Base-by-base conservation (phyloP, 495 filamentous ascomycete species). In the Penicillium steckii region DNA sequence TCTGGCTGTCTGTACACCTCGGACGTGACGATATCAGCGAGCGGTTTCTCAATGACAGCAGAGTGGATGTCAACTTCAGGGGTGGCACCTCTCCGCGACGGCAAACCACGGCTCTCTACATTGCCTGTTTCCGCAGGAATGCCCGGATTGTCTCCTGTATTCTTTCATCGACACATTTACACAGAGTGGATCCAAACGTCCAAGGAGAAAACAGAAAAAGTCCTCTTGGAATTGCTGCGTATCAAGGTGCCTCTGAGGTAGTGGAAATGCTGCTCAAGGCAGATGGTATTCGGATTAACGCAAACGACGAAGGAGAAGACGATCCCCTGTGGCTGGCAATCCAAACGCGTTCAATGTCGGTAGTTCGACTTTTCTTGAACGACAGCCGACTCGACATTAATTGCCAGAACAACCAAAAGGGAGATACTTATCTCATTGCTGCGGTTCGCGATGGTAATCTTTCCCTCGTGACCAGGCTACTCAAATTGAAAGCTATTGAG, bases 351-450 rank as follows among this genome's bases (percentile, higher is more conserved):
- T 44, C 48, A 25, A 23, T 17, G 2, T 51, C 48, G 12, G 48
- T 51, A 18, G 21, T 51, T 18, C 13, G 26, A 9, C 48, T 33
- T 23, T 51, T 51, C 17, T 26, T 51, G 26, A 44, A 26, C 18
- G 48, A 51, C 8, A 18, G 18, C 5, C 48, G 48, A 51, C 48
- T 51, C 7, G 40, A 51, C 21, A 44, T 51, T 35, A 51, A 51
- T 44, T 51, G 48, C n/a, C 48, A 51, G 40, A 51, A 51, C 21
- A 51, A 51, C 48, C 9, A 24, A 13, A 44, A 18, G 8, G 26
- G 48, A 18, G 48, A 51, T 21, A 51, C 48, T 4, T 51, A 51
- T 44, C 48, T 51, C 26, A n/a, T 51, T 18, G 48, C 48, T 17
- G 48, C 40, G 26, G 48, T 21, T 37, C 48, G 24, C 10, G 5